Base-by-base conservation (phyloP, 192 early-diverging fungal genomes). In the Coemansia sp. region DNA sequence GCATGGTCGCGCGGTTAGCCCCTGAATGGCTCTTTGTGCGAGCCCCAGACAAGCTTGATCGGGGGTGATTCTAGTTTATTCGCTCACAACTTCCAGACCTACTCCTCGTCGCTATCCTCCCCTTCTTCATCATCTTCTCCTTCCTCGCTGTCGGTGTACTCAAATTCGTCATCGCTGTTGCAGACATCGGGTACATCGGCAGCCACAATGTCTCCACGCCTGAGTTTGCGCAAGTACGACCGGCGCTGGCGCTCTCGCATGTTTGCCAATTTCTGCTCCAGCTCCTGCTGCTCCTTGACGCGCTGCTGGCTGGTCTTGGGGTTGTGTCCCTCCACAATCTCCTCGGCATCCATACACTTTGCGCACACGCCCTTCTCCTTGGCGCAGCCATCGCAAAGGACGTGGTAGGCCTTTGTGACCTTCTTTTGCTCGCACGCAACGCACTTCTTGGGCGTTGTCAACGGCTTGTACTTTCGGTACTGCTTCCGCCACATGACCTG, bases 401-500 rank as follows among this genome's bases (percentile, higher is more conserved):
- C 89, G 82, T 97, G 97, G 78, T 99, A 99, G 16, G 95, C 95
- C 65, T 96, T 92, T 61, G 86, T 91, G 66, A 99, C 86, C 13
- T 85, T 84, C 70, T 93, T 94, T 73, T 91, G 85, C 47, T 90
- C 61, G 77, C 97, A 99, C 20, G 35, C 9, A 31, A 75, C 74
- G 59, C 76, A 99, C 68, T 90, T 94, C 77, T 95, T 95, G 59
- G 91, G 86, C 23, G 84, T 85, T 21, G 94, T 94, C 69, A 99
- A 86, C 36, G 95, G 93, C 86, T 97, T 99, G 84, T 99, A 99
- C 80, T 97, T 95, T 73, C 89, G 89, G 85, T 93, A 94, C 77
- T 93, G 90, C 76, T 99, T 96, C 57, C 92, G 84, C 89, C 88
- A 93, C 76, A 87, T 66, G 23, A 93, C 84, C 38, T 91, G 86